Evolutionary conservation across 352 stramenopile species (phyloP), one percentile per base, ranked within the genome.

Genomic region (Phytophthora litchii): DNA sequence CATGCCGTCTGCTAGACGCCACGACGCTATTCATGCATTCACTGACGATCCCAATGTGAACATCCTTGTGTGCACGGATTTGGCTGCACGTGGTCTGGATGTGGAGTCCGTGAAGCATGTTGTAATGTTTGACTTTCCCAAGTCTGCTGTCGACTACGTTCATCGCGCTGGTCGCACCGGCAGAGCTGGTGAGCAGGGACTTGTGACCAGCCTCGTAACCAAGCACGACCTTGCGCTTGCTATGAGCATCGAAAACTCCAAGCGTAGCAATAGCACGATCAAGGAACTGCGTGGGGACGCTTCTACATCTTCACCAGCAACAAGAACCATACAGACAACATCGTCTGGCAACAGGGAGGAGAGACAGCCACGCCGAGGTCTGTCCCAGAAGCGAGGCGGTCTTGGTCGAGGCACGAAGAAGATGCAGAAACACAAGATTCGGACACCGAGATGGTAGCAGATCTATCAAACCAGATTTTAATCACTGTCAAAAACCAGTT

Each of bases 91-190:
- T 36, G 94, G 95, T 25, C 70, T 98, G 37, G 91, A 98, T 68
- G 86, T 98, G 40, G 77, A 84, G 8, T 68, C 76, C 13, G 91
- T 98, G 12, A 87, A 87, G 54, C 89, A 95, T 41, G 89, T 98
- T 10, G 75, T 98, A 14, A 96, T 98, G 73, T 89, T 98, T 40
- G 92, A 98, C 70, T 98, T 98, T 60, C 93, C 95, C 0, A 78
- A 79, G 23, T 95, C 90, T 37, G 91, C 95, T 16, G 92, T 98
- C 17, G 80, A 96, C 66, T 97, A 98, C 76, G 86, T 98, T 42
- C 95, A 98, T 76, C 89, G 95, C 19, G 86, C 83, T 25, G 86
- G 86, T 4, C 80, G 85, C 17, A 90, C 85, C 0, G 85, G 85
- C 0, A 69, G 85, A 42, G 83, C 80, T 3, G 80, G 82, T 0